Conservation (phyloP, 1,284 basidiomycete genomes). For the Coniferiporia sulphurascens region DNA sequence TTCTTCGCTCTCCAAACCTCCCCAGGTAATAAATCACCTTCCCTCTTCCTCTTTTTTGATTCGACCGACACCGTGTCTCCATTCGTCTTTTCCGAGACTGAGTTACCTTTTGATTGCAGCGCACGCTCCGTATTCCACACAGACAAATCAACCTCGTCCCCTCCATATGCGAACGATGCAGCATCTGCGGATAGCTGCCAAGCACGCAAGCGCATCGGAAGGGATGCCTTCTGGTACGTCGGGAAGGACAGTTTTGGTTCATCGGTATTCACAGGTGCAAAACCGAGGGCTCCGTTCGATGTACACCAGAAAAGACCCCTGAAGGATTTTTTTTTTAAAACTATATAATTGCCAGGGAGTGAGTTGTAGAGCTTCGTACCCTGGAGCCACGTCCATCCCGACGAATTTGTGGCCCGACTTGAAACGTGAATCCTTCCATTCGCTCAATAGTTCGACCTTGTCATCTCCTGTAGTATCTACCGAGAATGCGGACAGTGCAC, state of each 20-base stretch:
- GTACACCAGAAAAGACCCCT: slow-evolving; percentile 18
- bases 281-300: slow-evolving; percentile 16
- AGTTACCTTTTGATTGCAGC: slow-evolving; percentile 35
- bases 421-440: slow-evolving; percentile 63
- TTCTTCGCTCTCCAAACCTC: slow-evolving; percentile 82
- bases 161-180: slow-evolving; percentile 71
- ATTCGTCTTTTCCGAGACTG: slow-evolving; percentile 20
- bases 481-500: slow-evolving; percentile 40
- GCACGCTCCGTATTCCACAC: slow-evolving; percentile 75
- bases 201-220: slow-evolving; percentile 61
- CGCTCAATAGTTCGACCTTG: slow-evolving; percentile 31
- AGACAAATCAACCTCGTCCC: slow-evolving; percentile 85
- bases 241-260: slow-evolving; percentile 20
- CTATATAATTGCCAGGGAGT: neutral
- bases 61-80: slow-evolving; percentile 21
- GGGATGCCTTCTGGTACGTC: slow-evolving; percentile 29
- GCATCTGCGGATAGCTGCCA: slow-evolving; percentile 57
- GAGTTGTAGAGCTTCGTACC: slow-evolving; percentile 31
- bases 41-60: slow-evolving; percentile 67
- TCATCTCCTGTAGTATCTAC: slow-evolving; percentile 38
- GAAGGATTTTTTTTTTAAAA: neutral
- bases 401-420: slow-evolving; percentile 51
- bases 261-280: slow-evolving; percentile 22
- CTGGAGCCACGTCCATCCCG: slow-evolving; percentile 46
- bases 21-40: slow-evolving; percentile 55